Base-by-base conservation (phyloP, 1,284 basidiomycete species). In the Cryptococcus sp. region DNA sequence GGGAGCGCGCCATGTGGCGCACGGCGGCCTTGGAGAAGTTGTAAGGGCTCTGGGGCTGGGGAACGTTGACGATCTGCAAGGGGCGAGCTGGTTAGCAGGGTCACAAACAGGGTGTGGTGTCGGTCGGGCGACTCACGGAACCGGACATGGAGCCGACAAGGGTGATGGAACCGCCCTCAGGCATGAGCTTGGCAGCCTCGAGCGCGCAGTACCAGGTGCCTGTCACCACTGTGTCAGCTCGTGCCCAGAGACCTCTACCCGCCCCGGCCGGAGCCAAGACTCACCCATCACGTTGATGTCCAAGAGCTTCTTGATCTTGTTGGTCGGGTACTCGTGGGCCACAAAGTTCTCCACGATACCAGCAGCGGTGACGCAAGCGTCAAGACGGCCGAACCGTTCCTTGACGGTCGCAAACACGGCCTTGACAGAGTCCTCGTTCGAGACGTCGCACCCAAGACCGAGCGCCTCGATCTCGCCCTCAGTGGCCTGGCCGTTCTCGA, bases 291-390 rank as follows among this genome's bases (percentile, higher is more conserved):
- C 88, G 73, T 98, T 97, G 80, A 97, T 86, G 71, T 92, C 91
- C 70, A 89, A 88, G 52, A 98, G 80, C 71, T 85, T 84, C 74
- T 86, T 87, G 65, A 91, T 85, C 59, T 87, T 85, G 64, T 89
- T 86, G 56, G 85, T 84, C 3, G 92, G 91, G 79, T 95, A 93
- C 83, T 93, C 89, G 59, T 91, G 83, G 1, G 93, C 92, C 37
- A 89, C 81, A 78, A 87, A 91, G 80, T 96, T 96, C 78, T 96
- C 90, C 66, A 91, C 87, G 63, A 92, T 91, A 59, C 91, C 92
- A 47, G 92, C 92, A 55, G 89, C 90, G 16, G 91, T 91, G 60
- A 95, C 90, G 55, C 89, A 86, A 21, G 83, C 84, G 73, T 97
- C 91, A 36, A 97, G 80, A 42, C 85, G 82, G n/a, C 93, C 93